phyloP scores from a whole-genome alignment of 306 rosid species.

The Hippophae tibetana region DNA sequence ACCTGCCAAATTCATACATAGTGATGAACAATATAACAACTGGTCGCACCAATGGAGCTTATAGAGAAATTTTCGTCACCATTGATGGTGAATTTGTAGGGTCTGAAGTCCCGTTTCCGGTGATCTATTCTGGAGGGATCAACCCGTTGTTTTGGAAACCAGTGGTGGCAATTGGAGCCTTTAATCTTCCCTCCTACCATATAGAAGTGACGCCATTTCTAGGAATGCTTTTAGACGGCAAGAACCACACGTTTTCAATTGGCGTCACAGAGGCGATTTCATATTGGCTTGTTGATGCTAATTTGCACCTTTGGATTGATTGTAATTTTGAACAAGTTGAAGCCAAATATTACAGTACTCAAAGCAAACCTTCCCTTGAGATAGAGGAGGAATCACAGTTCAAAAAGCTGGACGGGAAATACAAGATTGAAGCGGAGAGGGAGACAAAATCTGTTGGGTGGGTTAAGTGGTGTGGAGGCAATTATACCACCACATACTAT shows the following conservation, averaged over 20 bases:
- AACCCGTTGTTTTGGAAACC: conserved; percentile 81
- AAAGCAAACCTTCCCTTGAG: conserved; percentile 21
- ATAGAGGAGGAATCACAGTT: conserved; percentile 35
- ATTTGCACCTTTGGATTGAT: conserved; percentile 78
- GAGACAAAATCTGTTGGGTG: conserved; percentile 37
- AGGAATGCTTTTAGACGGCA: conserved; percentile 49
- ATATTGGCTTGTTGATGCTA: conserved; percentile 73
- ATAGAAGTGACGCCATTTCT: conserved; percentile 65
- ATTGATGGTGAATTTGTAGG: conserved; percentile 59
- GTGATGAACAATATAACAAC: conserved; percentile 39
- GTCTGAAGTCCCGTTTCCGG: conserved; percentile 71
- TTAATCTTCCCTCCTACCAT: conserved; percentile 60
- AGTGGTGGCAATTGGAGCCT: conserved; percentile 73
- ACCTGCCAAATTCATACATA: conserved; percentile 60
- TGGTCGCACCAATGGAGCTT: conserved; percentile 64
- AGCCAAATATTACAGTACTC: conserved; percentile 8
- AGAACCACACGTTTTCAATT: conserved; percentile 44
- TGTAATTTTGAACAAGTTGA: conserved; percentile 24
- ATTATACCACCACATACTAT: conserved; percentile 31
- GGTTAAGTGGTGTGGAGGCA: conserved; percentile 61
- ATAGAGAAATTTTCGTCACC: conserved; percentile 52
- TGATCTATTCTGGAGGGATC: conserved; percentile 69
- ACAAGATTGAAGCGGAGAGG: conserved; percentile 43
- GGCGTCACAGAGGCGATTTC: conserved; percentile 58
- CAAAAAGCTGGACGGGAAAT: conserved; percentile 50